Base-by-base conservation (phyloP, 306 rosid genomes). In the Lathyrus sativus region DNA sequence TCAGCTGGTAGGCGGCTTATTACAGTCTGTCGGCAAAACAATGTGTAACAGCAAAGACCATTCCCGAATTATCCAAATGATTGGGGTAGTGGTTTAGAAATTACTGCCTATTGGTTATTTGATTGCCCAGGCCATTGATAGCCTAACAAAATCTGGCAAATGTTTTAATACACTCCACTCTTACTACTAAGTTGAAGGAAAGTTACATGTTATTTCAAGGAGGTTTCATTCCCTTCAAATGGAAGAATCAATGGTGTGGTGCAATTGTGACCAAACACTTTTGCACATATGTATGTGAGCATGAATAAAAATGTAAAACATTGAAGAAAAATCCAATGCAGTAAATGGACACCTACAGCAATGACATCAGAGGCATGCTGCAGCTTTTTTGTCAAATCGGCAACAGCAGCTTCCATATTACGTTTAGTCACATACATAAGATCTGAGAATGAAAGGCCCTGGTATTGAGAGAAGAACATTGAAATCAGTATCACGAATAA, bases 351-450 rank as follows among this genome's bases (percentile, higher is more conserved):
- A 87, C 97, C 65, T 85, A 95, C 99, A 66, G 86, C 95, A 76
- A 95, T 86, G 68, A 87, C 88, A 48, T 90, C 99, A 18, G 91
- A 76, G 51, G 88, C 96, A 67, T 78, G 85, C 77, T 91, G 95
- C 82, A 95, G 80, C 82, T 87, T 87, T 60, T 88, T 91, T 17
- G 90, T 84, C 83, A 95, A 82, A 77, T 87, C 91, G 57, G 85
- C 64, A 68, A 95, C 97, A 80, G 97, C 99, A 68, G 33, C 83
- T 41, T 89, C 89, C 99, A 95, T 90, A 65, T 70, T 85, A 37
- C 81, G 89, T 78, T 88, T 95, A 56, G 99, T 90, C 65, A 95
- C 99, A 35, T 90, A 95, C 99, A 95, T 90, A 62, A 95, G 85
- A 83, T 89, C 95, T 1, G 97, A 87, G 79, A 95, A 87, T 53